Evolutionary conservation across 306 rosid genomes (phyloP).

Genomic region (Cyclanthera cordifolia): DNA sequence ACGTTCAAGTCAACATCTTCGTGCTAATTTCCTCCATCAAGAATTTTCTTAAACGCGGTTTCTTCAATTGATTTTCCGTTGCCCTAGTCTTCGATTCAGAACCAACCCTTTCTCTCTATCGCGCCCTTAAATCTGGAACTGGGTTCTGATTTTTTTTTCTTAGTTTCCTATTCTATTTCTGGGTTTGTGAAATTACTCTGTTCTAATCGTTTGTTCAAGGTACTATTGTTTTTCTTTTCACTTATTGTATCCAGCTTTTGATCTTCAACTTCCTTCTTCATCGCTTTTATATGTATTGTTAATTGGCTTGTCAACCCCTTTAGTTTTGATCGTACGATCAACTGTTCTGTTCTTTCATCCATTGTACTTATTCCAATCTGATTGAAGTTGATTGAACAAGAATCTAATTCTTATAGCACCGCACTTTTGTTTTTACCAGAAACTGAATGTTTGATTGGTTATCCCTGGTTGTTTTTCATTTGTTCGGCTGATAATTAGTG

Average conservation of each 20-base stretch:
- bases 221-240: slow-evolving; percentile 19
- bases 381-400: not conserved
- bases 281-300: slow-evolving; percentile 14
- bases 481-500: not conserved
- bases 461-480: not conserved
- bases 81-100: slow-evolving; percentile 20
- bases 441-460: not conserved
- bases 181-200: slow-evolving; percentile 7
- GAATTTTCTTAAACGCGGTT: slow-evolving; percentile 40
- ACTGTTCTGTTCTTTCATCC: slow-evolving; percentile 1
- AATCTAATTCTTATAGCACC: not conserved
- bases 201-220: slow-evolving; percentile 25
- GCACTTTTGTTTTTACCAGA: not conserved
- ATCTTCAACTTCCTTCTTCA: not conserved
- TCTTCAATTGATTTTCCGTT: slow-evolving; percentile 1
- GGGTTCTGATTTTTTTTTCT: not conserved
- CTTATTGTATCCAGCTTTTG: slow-evolving; percentile 26
- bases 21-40: slow-evolving; percentile 20
- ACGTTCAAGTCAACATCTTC: not conserved
- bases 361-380: not conserved
- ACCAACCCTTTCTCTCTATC: slow-evolving; percentile 14
- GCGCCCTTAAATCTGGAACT: not conserved
- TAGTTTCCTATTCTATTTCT: not conserved
- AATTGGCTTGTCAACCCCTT: not conserved
- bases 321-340: slow-evolving; percentile 12